A percentile compares a stretch with the other conserved stretches of the same genome.
Evolutionary conservation across 2,329 filamentous ascomycete species (phyloP).

Genomic region (Venturia asperata): DNA sequence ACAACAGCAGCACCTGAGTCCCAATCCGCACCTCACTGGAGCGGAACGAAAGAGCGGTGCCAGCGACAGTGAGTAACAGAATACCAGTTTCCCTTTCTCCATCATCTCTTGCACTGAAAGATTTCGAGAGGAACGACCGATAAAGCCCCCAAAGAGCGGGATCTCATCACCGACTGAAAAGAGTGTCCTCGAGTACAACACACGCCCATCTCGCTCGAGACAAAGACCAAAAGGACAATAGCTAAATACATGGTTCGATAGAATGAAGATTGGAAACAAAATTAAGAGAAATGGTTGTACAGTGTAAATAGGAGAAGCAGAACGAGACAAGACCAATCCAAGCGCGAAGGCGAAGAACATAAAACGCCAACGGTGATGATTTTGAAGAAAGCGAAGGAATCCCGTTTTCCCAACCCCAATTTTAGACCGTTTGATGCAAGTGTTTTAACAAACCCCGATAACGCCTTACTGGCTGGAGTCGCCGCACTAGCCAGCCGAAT

Average conservation of each 20-base stretch:
- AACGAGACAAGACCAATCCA: background rate
- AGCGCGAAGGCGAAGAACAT: background rate
- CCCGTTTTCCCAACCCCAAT: background rate
- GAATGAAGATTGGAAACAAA: background rate
- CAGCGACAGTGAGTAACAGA: background rate
- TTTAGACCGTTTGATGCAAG: background rate
- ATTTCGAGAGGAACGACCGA: background rate
- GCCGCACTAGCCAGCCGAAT: background rate
- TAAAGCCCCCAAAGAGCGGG: background rate
- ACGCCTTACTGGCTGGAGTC: background rate
- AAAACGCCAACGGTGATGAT: background rate
- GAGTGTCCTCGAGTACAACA: conserved; percentile 4
- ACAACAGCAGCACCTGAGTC: background rate
- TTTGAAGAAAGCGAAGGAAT: background rate
- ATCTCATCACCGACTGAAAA: background rate
- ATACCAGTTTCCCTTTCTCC: background rate
- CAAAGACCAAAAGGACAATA: background rate
- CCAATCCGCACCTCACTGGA: background rate
- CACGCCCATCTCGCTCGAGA: background rate
- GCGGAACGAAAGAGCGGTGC: background rate
- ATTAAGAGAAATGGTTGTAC: background rate
- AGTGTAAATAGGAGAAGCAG: background rate
- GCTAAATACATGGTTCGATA: conserved; percentile 1
- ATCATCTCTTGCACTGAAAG: background rate
- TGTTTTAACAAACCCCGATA: background rate